Evolutionary conservation across 2,329 filamentous ascomycete genomes (phyloP).

Genomic region (Sphaerostilbella broomeana): DNA sequence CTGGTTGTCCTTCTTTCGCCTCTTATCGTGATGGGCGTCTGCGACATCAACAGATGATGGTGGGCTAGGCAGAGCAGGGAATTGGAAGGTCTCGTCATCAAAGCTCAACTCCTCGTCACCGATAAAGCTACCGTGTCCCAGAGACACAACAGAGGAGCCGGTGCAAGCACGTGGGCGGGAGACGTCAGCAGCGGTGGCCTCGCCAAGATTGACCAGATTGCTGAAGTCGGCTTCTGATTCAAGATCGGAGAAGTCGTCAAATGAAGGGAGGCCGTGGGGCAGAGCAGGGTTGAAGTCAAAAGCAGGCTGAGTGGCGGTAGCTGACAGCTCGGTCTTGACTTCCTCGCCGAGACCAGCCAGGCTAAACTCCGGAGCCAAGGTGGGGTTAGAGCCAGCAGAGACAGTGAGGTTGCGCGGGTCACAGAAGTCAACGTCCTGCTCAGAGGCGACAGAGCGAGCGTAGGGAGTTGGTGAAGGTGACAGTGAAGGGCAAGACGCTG

Average conservation of each 20-base stretch:
- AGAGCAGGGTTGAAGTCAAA: constrained; percentile 49
- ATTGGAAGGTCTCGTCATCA: constrained; percentile 59
- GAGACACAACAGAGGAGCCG: constrained; percentile 59
- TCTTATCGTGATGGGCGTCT: constrained; percentile 51
- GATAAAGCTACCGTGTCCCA: constrained; percentile 72
- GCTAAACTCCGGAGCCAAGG: constrained; percentile 55
- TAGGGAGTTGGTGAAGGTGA: constrained; percentile 82
- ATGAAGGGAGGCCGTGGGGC: constrained; percentile 59
- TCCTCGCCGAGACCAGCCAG: constrained; percentile 59
- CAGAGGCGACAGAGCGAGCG: constrained; percentile 60
- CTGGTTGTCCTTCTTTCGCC: constrained; percentile 47
- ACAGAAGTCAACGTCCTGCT: constrained; percentile 77
- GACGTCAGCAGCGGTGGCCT: constrained; percentile 45
- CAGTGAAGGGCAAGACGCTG: constrained; percentile 73
- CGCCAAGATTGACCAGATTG: constrained; percentile 61
- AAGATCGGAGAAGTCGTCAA: constrained; percentile 82
- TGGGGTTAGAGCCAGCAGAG: constrained; percentile 41
- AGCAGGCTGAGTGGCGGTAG: constrained; percentile 35
- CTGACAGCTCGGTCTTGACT: constrained; percentile 45
- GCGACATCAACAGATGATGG: constrained; percentile 30
- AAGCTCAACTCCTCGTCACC: constrained; percentile 71
- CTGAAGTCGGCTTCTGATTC: constrained; percentile 84
- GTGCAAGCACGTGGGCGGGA: constrained; percentile 65
- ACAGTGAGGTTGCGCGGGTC: constrained; percentile 88
- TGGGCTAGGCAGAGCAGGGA: constrained; percentile 57